Evolutionary conservation across 2,329 filamentous ascomycete species (phyloP).

Genomic region (Fusarium avenaceum): DNA sequence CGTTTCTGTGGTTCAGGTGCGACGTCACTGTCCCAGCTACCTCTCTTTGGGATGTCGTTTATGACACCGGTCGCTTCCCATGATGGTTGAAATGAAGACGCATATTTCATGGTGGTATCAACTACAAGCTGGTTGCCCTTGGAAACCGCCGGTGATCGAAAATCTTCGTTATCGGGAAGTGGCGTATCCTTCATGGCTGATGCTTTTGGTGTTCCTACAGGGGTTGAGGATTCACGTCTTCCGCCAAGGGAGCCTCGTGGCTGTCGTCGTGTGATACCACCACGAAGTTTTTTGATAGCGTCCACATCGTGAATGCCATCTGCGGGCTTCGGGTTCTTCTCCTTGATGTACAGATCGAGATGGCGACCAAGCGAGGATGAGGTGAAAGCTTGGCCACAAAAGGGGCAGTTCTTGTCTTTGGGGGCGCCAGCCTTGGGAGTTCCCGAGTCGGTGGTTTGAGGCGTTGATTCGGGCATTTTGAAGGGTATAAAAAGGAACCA

Average conservation of each 20-base stretch:
- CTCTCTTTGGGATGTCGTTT: constrained; percentile 73
- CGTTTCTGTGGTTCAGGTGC: constrained; percentile 55
- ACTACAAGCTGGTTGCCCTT: constrained; percentile 60
- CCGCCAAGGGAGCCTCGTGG: constrained; percentile 74
- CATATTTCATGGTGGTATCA: constrained; percentile 64
- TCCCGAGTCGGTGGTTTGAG: constrained; percentile 55
- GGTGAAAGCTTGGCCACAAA: constrained; percentile 90
- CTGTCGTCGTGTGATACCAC: constrained; percentile 88
- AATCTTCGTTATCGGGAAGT: constrained; percentile 56
- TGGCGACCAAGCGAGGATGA: constrained; percentile 94
- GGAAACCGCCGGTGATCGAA: constrained; percentile 56
- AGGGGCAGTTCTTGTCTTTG: constrained; percentile 91
- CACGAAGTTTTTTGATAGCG: constrained; percentile 85
- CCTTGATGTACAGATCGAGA: constrained; percentile 92
- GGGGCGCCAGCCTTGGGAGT: constrained; percentile 61
- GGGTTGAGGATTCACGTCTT: constrained; percentile 71
- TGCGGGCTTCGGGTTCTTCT: constrained; percentile 88
- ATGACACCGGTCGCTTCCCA: constrained; percentile 86
- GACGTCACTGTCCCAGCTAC: constrained; percentile 51
- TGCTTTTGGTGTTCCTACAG: constrained; percentile 64
- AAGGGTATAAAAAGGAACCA: constrained; percentile 13
- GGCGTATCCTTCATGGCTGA: constrained; percentile 57
- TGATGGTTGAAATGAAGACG: constrained; percentile 68
- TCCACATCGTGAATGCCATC: constrained; percentile 93
- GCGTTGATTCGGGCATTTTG: constrained; percentile 54